Percentiles rank a stretch among this genome's conserved stretches.
These are phyloP conservation scores for Cantharellus cinnabarinus DNA, from an alignment of 768 basidiomycete genomes.

Conservation along the genomic window DNA sequence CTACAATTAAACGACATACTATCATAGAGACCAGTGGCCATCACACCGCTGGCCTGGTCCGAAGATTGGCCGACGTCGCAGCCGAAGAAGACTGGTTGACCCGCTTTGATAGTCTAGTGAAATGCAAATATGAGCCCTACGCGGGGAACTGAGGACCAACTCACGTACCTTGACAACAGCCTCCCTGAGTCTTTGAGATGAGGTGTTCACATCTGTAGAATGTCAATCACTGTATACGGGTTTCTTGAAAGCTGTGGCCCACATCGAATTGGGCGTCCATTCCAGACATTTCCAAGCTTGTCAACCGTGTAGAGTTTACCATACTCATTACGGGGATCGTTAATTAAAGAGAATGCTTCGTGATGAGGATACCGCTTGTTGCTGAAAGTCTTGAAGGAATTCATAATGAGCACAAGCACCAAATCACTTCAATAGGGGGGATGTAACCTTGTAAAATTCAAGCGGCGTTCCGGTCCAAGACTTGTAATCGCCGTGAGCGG, in stretches of 20 bases:
- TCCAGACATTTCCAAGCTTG: constrained; percentile 84
- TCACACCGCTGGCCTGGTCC: constrained; percentile 48
- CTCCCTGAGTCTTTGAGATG: constrained; percentile 60
- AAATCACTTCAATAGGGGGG: background rate
- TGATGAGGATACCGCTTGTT: constrained; percentile 35
- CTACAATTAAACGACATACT: too few species aligned
- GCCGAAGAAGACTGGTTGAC: constrained; percentile 84
- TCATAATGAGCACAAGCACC: background rate
- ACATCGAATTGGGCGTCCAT: constrained; percentile 71
- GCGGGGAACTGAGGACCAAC: background rate
- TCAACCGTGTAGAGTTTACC: constrained; percentile 77
- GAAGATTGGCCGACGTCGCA: constrained; percentile 88
- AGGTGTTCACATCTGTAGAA: constrained; percentile 66
- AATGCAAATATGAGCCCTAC: constrained; percentile 2
- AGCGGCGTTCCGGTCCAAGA: constrained; percentile 63
- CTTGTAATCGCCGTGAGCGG: constrained; percentile 50
- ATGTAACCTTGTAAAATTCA: constrained; percentile 41
- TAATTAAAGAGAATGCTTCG: constrained; percentile 80
- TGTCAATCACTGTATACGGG: background rate
- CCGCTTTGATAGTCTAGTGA: constrained; percentile 52
- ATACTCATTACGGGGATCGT: constrained; percentile 80
- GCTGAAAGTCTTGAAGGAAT: constrained; percentile 22
- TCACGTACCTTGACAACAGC: constrained; percentile 45
- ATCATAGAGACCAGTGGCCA: constrained; percentile 69
- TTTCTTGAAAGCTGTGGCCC: constrained; percentile 15